Base-by-base conservation (phyloP, 1,139 yeast genomes). In the Suhomyces coccinellae region DNA sequence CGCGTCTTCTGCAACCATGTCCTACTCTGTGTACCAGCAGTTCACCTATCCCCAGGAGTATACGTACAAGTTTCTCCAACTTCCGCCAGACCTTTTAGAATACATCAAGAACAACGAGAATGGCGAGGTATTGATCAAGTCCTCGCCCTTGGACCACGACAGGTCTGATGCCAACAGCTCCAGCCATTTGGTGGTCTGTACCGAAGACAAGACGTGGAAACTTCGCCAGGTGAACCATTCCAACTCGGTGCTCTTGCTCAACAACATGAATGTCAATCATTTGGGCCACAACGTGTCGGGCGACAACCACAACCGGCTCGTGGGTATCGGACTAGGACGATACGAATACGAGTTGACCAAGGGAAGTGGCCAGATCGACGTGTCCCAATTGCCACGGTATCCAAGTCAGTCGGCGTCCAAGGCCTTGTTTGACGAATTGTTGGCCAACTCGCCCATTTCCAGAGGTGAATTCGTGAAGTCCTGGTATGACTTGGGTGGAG, bases 161-260 rank as follows among this genome's bases (percentile, higher is more conserved):
- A 15, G 60, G 4, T 58, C 46, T 17, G 51, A 66, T 6, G 49
- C 43, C 3, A 48, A 62, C 9, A 59, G 37, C 26, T 52, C 66
- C 6, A 63, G 73, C 17, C 77, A 77, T 36, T 73, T 86, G 20
- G 87, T 83, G 24, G 61, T 87, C n/a, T 84, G 91, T 49, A 79
- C 95, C 0, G 57, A 66, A 8, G 54, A 67, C 33, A 63, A 71
- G 44, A 85, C 96, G 0, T 89, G 81, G 78, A 72, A 72, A 44
- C 59, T 90, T 16, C 75, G 91, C 39, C 91, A 86, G 56, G 84
- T 87, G 73, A 87, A 88, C 60, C 97, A 91, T 62, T 87, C 97
- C 9, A 90, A 91, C 61, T 79, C 95, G 1, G 83, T 87, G 11
- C 62, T 89, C 54, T 54, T 90, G 29, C 64, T 82, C 61, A 66